Base-by-base conservation (phyloP, 2,329 filamentous ascomycete species). In the Xenoacremonium recifei region DNA sequence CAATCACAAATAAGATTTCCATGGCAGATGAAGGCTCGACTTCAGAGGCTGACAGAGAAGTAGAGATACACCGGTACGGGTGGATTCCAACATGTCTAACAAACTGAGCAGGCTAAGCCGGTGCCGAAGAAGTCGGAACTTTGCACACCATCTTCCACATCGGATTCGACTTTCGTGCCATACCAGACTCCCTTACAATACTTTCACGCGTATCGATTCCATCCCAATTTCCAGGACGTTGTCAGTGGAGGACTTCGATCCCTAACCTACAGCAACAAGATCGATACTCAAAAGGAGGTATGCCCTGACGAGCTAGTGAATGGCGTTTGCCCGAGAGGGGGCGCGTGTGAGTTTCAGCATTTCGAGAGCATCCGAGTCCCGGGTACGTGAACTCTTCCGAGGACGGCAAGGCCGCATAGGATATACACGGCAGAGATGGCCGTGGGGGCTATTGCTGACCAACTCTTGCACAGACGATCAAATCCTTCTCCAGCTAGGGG, bases 251-350 rank as follows among this genome's bases (percentile, higher is more conserved):
- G 92, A 32, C 85, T 90, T 60, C 84, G 86, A 61, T 97, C 93
- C 50, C 76, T 95, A 71, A 97, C 91, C 32, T 97, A 92, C 70
- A 96, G 89, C 69, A 88, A 95, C 67, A 85, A 84, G 54, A 95
- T 99, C 66, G 83, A 96, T 62, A 75, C 83, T 18, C 75, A 80
- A 47, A 83, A 79, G 54, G 78, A 80, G 48, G 61, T 97, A 36
- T 99, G 93, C 66, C 84, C 82, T 27, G 85, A 80, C 57, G 88
- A 95, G 65, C 70, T 87, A 49, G 73, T 76, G 35, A 83, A 82
- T 39, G 81, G 82, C 47, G 71, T 75, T 52, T 97, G 93, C 50
- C 65, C 76, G 21, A 84, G 85, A 53, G 87, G 91, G 59, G 63
- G 70, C 45, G 72, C 78, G 40, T 99, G 93, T 68, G 70, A 80